Evolutionary conservation across 1,284 basidiomycete genomes (phyloP).

Genomic region (Ganoderma multipileum): DNA sequence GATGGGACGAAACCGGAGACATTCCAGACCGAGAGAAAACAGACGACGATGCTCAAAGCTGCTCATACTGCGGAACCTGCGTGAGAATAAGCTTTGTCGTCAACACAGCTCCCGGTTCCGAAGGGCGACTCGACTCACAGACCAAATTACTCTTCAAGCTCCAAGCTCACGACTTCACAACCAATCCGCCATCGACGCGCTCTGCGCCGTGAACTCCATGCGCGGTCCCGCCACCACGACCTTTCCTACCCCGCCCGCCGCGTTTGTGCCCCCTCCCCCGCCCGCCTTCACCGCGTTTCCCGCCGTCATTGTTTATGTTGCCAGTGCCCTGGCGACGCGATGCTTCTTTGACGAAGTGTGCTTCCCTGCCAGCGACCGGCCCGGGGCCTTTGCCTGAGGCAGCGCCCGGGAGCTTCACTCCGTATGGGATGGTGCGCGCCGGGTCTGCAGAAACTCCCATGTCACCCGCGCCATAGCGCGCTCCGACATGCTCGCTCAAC

Average conservation of each 20-base stretch:
- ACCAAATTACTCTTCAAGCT: constrained; percentile 8
- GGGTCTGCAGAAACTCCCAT: constrained; percentile 9
- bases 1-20: constrained; percentile 17
- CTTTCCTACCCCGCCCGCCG: constrained; percentile 29
- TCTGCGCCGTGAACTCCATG: constrained; percentile 34
- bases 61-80: constrained; percentile 16
- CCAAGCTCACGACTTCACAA: constrained; percentile 39
- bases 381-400: constrained; percentile 15
- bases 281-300: constrained; percentile 20
- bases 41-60: constrained; percentile 5
- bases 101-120: constrained; percentile 5
- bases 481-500: constrained; percentile 20
- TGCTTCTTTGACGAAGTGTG: constrained; percentile 27
- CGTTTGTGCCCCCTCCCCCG: constrained; percentile 28
- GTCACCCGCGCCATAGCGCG: constrained; percentile 17
- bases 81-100: not conserved
- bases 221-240: constrained; percentile 23
- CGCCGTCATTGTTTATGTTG: constrained; percentile 24
- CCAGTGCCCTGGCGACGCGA: constrained; percentile 28
- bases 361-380: constrained; percentile 23
- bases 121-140: constrained; percentile 14
- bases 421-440: constrained; percentile 8
- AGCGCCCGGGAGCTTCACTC: constrained; percentile 21
- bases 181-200: constrained; percentile 40
- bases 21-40: constrained; percentile 19